These are phyloP conservation scores for Kodamaea kakaduensis DNA, from an alignment of 805 yeast genomes.

Conservation along the genomic window DNA sequence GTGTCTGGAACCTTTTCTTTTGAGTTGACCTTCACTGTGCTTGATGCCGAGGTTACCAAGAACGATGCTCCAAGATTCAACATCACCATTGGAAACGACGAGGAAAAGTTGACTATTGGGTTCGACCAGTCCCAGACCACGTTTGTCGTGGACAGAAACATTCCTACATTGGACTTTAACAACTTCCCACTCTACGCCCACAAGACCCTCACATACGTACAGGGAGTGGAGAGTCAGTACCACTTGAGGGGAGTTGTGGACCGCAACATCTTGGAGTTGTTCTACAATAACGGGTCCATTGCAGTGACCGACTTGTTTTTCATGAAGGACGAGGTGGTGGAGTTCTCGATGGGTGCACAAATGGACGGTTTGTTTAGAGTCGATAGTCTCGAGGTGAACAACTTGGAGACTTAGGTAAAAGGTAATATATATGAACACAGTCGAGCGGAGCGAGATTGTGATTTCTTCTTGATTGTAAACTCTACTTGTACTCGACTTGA, in stretches of 20 bases:
- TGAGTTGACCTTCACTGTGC: neutral
- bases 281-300: slow-evolving; percentile 25
- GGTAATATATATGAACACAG: no score
- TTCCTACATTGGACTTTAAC: slow-evolving; percentile 16
- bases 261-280: slow-evolving; percentile 26
- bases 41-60: neutral
- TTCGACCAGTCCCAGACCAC: slow-evolving; percentile 20
- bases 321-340: slow-evolving; percentile 9
- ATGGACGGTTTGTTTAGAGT: slow-evolving; percentile 2
- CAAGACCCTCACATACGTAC: slow-evolving; percentile 20
- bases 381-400: neutral
- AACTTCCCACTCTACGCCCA: slow-evolving; percentile 23
- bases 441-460: no score
- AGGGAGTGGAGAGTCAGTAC: slow-evolving; percentile 17
- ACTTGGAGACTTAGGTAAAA: slow-evolving; percentile 1
- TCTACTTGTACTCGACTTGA: no score
- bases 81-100: slow-evolving; percentile 1
- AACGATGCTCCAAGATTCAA: slow-evolving; percentile 1
- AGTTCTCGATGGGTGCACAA: neutral
- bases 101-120: slow-evolving; percentile 20
- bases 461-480: no score
- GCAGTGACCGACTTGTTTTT: slow-evolving; percentile 27
- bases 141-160: slow-evolving; percentile 25
- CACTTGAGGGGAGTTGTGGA: slow-evolving; percentile 27
- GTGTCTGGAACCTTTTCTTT: neutral